Evolutionary conservation across 257 asterid genomes (phyloP), one percentile per base, ranked within the genome.

Genomic region (Petrea volubilis): DNA sequence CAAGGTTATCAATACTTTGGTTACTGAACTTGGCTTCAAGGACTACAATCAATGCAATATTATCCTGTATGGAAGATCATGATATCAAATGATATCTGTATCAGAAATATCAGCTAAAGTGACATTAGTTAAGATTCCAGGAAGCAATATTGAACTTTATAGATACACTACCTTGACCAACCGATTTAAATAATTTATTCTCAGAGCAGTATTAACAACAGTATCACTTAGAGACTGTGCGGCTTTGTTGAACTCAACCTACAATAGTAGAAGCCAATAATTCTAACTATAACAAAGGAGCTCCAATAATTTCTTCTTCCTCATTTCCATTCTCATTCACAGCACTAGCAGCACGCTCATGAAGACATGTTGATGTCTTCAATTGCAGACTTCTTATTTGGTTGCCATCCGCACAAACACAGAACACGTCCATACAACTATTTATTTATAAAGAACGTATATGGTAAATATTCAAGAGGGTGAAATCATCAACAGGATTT

Each of bases 211-310:
- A 53, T 96, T 96, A 82, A 85, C 84, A 64, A 87, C 63, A 63
- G 95, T 94, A 72, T 95, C 99, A 67, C 93, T 85, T 72, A 92
- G 71, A 68, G 99, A 92, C 75, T 92, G 99, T 66, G 98, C 99
- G 61, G 98, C 98, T 87, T 95, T 92, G 80, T 95, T 95, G 77
- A 92, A 95, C 81, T 95, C 99, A 74, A 95, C 97, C 99, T 95
- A 80, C 77, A 79, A 36, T 56, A 44, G 29, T 40, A 49, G 41
- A 78, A 29, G 64, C 25, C 41, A 6, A 60, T 29, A 36, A 77
- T 70, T 55, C 60, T 36, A 44, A 55, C 6, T 24, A 77, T 24
- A 60, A 40, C 9, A 66, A 68, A 74, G 44, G 65, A 51, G 67
- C 25, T 14, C 73, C 97, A 60, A 78, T 88, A 50, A 89, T 65